Percentiles rank a stretch among this genome's conserved stretches.
These are phyloP conservation scores for Pseudocercospora crystallina DNA, from an alignment of 2,329 filamentous ascomycete genomes.

Conservation along the genomic window DNA sequence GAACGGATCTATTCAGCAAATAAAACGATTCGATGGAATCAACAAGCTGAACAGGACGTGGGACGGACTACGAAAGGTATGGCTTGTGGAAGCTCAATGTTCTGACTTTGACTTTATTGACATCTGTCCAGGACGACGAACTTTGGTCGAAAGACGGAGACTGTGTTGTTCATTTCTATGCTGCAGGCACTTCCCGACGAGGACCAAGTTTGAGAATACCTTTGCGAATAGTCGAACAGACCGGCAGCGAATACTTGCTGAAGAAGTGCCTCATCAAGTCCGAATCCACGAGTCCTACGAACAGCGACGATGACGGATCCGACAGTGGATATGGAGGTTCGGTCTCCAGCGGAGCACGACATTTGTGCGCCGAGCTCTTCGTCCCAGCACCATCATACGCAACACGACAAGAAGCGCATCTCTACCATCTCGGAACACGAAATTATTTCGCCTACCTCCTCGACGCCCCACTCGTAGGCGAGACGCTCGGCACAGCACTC, in stretches of 20 bases:
- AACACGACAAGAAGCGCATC: conserved; percentile 56
- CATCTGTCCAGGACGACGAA: conserved; percentile 61
- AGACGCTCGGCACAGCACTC: conserved; percentile 63
- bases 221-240: conserved; percentile 56
- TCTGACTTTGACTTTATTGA: not conserved
- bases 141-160: conserved; percentile 68
- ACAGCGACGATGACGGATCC: conserved; percentile 27
- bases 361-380: conserved; percentile 56
- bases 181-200: conserved; percentile 61
- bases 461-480: conserved; percentile 65
- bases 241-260: conserved; percentile 62
- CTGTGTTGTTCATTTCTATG: conserved; percentile 69
- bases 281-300: conserved; percentile 9
- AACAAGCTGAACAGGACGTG: conserved; percentile 16
- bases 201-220: conserved; percentile 69
- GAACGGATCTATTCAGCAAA: conserved; percentile 7
- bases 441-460: conserved; percentile 75
- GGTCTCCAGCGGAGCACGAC: conserved; percentile 9
- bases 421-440: conserved; percentile 67
- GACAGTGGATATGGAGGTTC: conserved; percentile 31
- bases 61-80: conserved; percentile 21
- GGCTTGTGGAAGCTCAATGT: not conserved
- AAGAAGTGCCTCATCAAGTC: conserved; percentile 41
- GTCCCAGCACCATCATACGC: conserved; percentile 63
- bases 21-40: conserved; percentile 20